phyloP scores from a whole-genome alignment of 768 basidiomycete species.

The Lentinula raphanica region DNA sequence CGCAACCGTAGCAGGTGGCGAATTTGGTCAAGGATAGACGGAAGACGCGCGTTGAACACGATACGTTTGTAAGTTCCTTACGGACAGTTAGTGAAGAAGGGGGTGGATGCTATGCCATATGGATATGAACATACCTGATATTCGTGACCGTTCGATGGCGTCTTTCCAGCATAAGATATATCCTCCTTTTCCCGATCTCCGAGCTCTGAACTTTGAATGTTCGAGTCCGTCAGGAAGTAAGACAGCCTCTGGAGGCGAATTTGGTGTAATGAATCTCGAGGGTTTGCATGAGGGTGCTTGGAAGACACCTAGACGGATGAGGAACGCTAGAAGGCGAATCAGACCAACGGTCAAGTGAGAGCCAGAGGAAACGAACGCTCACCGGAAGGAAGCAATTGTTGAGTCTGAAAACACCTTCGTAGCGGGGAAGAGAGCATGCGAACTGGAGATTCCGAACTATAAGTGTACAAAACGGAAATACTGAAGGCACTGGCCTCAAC shows the following conservation, averaged over 20 bases:
- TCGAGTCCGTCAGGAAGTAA: constrained; percentile 60
- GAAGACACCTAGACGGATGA: constrained; percentile 54
- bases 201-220: constrained; percentile 53
- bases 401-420: constrained; percentile 48
- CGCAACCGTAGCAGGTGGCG: constrained; percentile 65
- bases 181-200: constrained; percentile 37
- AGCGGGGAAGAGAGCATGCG: constrained; percentile 68
- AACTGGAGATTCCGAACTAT: constrained; percentile 40
- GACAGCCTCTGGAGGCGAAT: constrained; percentile 5
- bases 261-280: constrained; percentile 5
- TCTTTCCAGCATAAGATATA: constrained; percentile 62
- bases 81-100: not conserved
- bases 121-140: constrained; percentile 26
- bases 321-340: constrained; percentile 43
- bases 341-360: constrained; percentile 1
- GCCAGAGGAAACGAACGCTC: constrained; percentile 4
- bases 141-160: constrained; percentile 33
- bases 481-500: constrained; percentile 19
- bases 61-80: constrained; percentile 25
- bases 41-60: constrained; percentile 23
- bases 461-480: constrained; percentile 5
- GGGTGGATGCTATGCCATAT: not conserved
- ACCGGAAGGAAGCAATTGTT: constrained; percentile 55
- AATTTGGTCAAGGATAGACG: constrained; percentile 50
- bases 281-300: constrained; percentile 27